These are phyloP conservation scores for Leptographium lundbergii DNA, from an alignment of 2,329 filamentous ascomycete species.

Conservation along the genomic window DNA sequence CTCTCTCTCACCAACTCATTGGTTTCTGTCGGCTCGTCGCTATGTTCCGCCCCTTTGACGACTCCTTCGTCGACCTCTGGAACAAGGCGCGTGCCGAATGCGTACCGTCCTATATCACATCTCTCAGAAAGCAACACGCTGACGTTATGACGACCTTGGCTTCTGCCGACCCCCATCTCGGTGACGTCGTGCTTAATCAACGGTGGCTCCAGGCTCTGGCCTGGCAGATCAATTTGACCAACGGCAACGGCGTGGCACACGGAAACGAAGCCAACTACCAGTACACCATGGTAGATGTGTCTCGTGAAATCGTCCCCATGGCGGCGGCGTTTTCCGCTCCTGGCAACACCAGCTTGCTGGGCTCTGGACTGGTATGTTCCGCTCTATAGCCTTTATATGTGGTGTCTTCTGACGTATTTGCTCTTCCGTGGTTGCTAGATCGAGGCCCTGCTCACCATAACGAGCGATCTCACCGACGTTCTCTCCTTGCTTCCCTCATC, in stretches of 20 bases:
- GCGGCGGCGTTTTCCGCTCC: slow-evolving; percentile 59
- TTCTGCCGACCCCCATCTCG: slow-evolving; percentile 38
- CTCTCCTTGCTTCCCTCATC: slow-evolving; percentile 52
- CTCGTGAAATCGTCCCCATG: slow-evolving; percentile 51
- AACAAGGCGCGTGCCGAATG: slow-evolving; percentile 49
- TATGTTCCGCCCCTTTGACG: slow-evolving; percentile 54
- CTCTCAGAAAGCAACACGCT: slow-evolving; percentile 49
- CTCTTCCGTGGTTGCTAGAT: slow-evolving; percentile 31
- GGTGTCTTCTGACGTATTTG: neutral
- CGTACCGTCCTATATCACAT: slow-evolving; percentile 40
- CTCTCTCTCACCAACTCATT: slow-evolving; percentile 36
- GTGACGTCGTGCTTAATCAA: slow-evolving; percentile 45
- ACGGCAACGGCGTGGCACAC: slow-evolving; percentile 33
- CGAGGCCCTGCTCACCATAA: slow-evolving; percentile 69
- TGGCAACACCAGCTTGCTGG: slow-evolving; percentile 57
- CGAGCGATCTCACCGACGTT: slow-evolving; percentile 60
- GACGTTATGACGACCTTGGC: slow-evolving; percentile 40
- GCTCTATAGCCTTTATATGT: neutral
- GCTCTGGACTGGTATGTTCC: slow-evolving; percentile 50
- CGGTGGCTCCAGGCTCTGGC: slow-evolving; percentile 52
- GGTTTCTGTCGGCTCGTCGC: slow-evolving; percentile 48
- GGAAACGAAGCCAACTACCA: slow-evolving; percentile 27
- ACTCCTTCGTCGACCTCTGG: slow-evolving; percentile 51
- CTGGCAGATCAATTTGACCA: slow-evolving; percentile 47
- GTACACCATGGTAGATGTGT: slow-evolving; percentile 46